Evolutionary conservation across 1,284 basidiomycete genomes (phyloP).

Genomic region (Ustilago vetiveriae): DNA sequence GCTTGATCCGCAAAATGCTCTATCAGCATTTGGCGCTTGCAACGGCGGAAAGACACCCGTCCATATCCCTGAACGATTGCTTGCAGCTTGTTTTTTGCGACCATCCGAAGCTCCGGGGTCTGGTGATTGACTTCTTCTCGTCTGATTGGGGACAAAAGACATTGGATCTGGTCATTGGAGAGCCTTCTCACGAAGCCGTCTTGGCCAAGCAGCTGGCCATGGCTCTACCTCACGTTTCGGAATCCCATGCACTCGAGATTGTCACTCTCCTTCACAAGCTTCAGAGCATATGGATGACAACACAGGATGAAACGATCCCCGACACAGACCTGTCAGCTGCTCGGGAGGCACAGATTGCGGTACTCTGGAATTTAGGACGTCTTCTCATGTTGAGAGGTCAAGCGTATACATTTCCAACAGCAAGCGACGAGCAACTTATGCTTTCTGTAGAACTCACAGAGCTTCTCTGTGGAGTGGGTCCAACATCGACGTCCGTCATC

Average conservation of each 20-base stretch:
- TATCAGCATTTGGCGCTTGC: slow-evolving; percentile 6
- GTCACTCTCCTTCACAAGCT: slow-evolving; percentile 9
- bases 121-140: slow-evolving; percentile 9
- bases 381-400: slow-evolving; percentile 13
- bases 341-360: slow-evolving; percentile 1
- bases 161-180: slow-evolving; percentile 7
- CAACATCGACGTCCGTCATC: background rate
- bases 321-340: background rate
- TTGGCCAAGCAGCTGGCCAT: slow-evolving; percentile 16
- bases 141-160: background rate
- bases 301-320: background rate
- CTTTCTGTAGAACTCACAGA: too few species aligned
- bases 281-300: slow-evolving; percentile 20
- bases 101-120: background rate
- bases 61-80: background rate
- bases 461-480: too few species aligned
- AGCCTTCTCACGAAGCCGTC: background rate
- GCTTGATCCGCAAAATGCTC: slow-evolving; percentile 3
- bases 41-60: background rate
- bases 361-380: slow-evolving; percentile 18
- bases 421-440: too few species aligned
- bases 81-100: slow-evolving; percentile 14
- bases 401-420: too few species aligned
- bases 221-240: slow-evolving; percentile 6
- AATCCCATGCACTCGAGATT: slow-evolving; percentile 1